Percentiles rank a stretch among this genome's conserved stretches.
Evolutionary conservation across 1,284 basidiomycete genomes (phyloP).

Genomic region (Kwoniella shivajii): DNA sequence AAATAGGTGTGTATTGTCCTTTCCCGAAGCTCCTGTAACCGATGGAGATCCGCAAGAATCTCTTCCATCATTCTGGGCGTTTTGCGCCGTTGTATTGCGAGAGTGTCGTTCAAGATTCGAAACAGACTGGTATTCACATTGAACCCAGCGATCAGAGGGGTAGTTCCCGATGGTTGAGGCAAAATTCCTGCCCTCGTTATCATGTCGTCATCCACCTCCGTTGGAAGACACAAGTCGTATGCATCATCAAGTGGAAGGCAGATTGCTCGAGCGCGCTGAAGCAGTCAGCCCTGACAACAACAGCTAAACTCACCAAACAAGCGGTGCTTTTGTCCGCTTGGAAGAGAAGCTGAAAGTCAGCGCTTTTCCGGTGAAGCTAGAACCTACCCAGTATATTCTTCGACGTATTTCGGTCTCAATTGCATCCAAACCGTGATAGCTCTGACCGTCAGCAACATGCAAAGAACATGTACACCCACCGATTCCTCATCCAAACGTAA

Average conservation of each 20-base stretch:
- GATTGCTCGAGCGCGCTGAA: constrained; percentile 38
- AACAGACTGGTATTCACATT: constrained; percentile 46
- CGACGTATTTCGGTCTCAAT: constrained; percentile 45
- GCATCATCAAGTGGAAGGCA: constrained; percentile 42
- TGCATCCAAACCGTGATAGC: constrained; percentile 41
- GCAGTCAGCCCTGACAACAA: background rate
- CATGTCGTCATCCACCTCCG: constrained; percentile 52
- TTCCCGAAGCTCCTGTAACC: constrained; percentile 36
- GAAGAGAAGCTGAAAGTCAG: constrained; percentile 37
- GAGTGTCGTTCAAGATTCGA: constrained; percentile 44
- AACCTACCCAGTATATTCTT: constrained; percentile 41
- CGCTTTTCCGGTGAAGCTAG: background rate
- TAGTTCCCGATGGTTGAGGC: constrained; percentile 40
- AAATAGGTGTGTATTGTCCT: constrained; percentile 28
- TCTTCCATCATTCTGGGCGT: constrained; percentile 33
- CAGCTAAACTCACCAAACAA: constrained; percentile 25
- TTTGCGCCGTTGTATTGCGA: constrained; percentile 40
- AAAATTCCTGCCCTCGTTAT: constrained; percentile 46
- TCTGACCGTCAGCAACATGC: constrained; percentile 26
- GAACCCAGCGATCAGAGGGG: constrained; percentile 48
- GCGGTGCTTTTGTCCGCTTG: constrained; percentile 52
- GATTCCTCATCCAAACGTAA: constrained; percentile 45
- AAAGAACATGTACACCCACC: constrained; percentile 16
- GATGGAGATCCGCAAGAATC: constrained; percentile 42
- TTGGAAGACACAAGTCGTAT: constrained; percentile 33